Conservation (phyloP, 228 moss, liverwort and hornwort genomes). For the Sphagnum magellanicum region DNA sequence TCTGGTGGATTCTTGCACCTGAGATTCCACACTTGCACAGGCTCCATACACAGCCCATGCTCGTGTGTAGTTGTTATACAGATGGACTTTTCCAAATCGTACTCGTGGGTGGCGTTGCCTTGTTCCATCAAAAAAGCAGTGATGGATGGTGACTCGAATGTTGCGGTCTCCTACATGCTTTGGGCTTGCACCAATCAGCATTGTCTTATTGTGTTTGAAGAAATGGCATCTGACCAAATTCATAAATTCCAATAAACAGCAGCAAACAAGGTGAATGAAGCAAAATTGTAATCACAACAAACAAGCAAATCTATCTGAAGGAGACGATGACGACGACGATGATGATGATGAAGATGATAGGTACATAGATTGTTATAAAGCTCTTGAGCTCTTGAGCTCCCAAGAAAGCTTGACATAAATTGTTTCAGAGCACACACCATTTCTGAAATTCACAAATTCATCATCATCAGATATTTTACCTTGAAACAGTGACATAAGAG, state of each 20-base stretch:
- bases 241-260: too few relatives aligned
- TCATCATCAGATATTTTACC: conserved; percentile 7
- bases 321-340: too few relatives aligned
- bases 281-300: too few relatives aligned
- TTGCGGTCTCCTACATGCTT: conserved; percentile 58
- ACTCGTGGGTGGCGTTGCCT: conserved; percentile 73
- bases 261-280: too few relatives aligned
- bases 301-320: too few relatives aligned
- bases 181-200: conserved; percentile 75
- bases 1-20: conserved; percentile 25
- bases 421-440: too few relatives aligned
- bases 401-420: too few relatives aligned
- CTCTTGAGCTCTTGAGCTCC: too few relatives aligned
- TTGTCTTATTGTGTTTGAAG: conserved; percentile 73
- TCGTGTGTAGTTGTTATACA: conserved; percentile 83
- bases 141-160: conserved; percentile 76
- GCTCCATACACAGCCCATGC: conserved; percentile 71
- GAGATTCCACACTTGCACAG: conserved; percentile 80
- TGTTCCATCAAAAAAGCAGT: conserved; percentile 69
- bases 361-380: too few relatives aligned
- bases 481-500: conserved; percentile 43
- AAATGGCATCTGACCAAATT: conserved; percentile 54
- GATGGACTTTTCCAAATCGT: conserved; percentile 74
- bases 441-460: background rate
- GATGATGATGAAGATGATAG: too few relatives aligned